These are phyloP conservation scores for Asterella californica DNA, from an alignment of 225 moss, liverwort and hornwort species.

Conservation along the genomic window DNA sequence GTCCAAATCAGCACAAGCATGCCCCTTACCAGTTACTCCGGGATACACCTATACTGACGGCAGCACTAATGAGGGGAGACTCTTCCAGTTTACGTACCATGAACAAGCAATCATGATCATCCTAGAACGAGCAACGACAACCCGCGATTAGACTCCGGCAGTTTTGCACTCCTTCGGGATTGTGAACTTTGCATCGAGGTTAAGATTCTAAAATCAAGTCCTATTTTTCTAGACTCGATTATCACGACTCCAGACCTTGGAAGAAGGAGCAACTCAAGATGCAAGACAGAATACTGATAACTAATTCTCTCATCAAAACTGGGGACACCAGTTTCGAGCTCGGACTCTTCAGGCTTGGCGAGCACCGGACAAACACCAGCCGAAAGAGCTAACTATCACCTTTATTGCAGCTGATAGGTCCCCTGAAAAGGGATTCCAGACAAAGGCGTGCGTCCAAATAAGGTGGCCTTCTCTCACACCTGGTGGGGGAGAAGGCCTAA, in stretches of 20 bases:
- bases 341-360: neutral
- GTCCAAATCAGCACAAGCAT: too few species aligned
- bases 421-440: neutral
- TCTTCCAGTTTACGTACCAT: too few species aligned
- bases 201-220: too few species aligned
- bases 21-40: too few species aligned
- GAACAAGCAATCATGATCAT: too few species aligned
- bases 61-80: too few species aligned
- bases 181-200: too few species aligned
- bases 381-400: neutral
- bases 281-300: neutral
- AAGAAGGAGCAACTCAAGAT: neutral
- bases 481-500: neutral
- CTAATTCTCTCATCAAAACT: neutral
- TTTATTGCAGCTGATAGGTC: neutral
- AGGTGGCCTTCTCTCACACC: neutral
- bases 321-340: neutral
- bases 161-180: too few species aligned
- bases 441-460: neutral
- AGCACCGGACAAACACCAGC: neutral
- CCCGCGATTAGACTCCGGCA: too few species aligned
- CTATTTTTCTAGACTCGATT: neutral
- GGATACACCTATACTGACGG: too few species aligned
- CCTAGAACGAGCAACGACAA: too few species aligned
- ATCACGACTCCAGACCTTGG: neutral